Percentiles rank a stretch among this genome's conserved stretches.
Evolutionary conservation across 1,139 yeast species (phyloP).

Genomic region (Diutina rugosa): DNA sequence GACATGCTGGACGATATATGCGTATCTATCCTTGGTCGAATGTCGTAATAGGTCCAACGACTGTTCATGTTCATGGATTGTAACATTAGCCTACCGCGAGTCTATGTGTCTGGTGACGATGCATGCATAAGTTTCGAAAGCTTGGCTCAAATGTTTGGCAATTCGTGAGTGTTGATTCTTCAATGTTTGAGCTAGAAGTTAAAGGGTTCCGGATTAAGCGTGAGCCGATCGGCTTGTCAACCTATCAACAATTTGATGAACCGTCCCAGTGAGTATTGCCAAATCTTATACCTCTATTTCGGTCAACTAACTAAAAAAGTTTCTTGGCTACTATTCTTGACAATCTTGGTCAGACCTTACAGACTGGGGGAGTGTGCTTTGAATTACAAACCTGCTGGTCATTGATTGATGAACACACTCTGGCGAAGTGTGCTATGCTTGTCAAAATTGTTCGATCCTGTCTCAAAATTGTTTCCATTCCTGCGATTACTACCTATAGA

Average conservation of each 20-base stretch:
- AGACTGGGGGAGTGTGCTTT: neutral
- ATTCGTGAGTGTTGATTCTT: too few relatives aligned
- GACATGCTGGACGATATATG: too few relatives aligned
- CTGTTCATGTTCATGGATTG: too few relatives aligned
- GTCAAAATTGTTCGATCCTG: neutral
- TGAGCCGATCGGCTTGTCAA: neutral
- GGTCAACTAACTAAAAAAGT: neutral
- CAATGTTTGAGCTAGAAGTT: neutral
- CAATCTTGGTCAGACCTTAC: neutral
- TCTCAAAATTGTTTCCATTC: neutral
- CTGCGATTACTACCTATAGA: neutral
- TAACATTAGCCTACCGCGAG: neutral
- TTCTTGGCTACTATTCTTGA: neutral
- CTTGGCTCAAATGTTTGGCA: neutral
- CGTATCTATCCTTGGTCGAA: too few relatives aligned
- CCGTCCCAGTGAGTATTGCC: neutral
- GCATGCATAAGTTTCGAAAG: neutral
- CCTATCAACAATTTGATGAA: neutral
- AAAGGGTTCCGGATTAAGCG: neutral
- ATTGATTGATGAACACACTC: neutral
- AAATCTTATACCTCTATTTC: neutral
- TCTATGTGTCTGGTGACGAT: too few relatives aligned
- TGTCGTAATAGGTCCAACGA: too few relatives aligned
- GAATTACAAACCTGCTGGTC: neutral
- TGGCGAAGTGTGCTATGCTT: neutral